phyloP scores from a whole-genome alignment of 2,329 filamentous ascomycete genomes.

The Aspergillus ochraceoroseus region DNA sequence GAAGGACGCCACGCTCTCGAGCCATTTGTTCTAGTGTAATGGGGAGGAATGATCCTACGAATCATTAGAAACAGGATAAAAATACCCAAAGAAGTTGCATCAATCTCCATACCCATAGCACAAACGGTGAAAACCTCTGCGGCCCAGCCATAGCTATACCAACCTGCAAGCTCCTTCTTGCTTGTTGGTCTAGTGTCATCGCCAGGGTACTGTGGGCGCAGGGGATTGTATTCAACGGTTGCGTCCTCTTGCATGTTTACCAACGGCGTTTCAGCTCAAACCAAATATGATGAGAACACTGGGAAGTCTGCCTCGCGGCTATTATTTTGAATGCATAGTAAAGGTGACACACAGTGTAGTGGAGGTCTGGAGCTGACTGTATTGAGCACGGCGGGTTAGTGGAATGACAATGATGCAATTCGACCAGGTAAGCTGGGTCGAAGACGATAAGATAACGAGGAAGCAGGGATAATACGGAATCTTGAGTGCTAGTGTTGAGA shows the following conservation, averaged over 20 bases:
- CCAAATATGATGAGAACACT: too few relatives aligned
- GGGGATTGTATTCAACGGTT: conserved; percentile 23
- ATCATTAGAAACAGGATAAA: conserved; percentile 17
- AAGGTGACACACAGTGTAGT: too few relatives aligned
- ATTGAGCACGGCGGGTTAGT: too few relatives aligned
- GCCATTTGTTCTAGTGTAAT: conserved; percentile 92
- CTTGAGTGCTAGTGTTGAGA: too few relatives aligned
- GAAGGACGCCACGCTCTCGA: conserved; percentile 81
- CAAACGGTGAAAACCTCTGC: conserved; percentile 96
- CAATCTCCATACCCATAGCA: conserved; percentile 56
- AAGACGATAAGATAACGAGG: too few relatives aligned
- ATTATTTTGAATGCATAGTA: neutral
- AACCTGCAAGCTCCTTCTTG: conserved; percentile 78
- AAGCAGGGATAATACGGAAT: too few relatives aligned
- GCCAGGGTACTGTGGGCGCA: conserved; percentile 61
- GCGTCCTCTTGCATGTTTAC: conserved; percentile 32
- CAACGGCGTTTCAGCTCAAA: too few relatives aligned
- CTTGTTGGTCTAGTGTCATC: conserved; percentile 89
- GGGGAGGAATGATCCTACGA: conserved; percentile 81
- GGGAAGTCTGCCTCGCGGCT: too few relatives aligned
- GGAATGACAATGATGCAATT: too few relatives aligned
- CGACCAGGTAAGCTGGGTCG: too few relatives aligned
- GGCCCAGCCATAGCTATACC: conserved; percentile 95
- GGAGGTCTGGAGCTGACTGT: too few relatives aligned
- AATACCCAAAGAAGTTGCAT: neutral